Base-by-base conservation (phyloP, 192 early-diverging fungal genomes). In the Coemansia sp. region DNA sequence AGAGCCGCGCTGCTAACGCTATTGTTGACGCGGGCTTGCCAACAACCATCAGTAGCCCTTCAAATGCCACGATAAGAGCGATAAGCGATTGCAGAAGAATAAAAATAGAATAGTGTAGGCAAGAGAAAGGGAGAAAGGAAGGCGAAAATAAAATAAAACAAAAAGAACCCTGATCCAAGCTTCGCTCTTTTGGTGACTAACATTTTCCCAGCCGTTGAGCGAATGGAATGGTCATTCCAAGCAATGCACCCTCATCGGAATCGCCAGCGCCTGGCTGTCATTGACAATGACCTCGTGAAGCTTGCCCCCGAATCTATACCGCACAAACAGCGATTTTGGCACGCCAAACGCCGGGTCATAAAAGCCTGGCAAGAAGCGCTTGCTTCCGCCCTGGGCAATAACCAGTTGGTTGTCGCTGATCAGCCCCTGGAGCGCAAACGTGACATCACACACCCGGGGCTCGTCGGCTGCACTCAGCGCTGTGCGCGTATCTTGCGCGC, bases 341-440 rank as follows among this genome's bases (percentile, higher is more conserved):
- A 90, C 90, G 39, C 95, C 95, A 62, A 97, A 88, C 69, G 94
- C 94, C 26, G 97, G 95, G 76, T 99, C 95, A 67, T 93, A 97
- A 76, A 99, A 99, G 5, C 97, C 97, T 36, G 94, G 84, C 65
- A 99, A 84, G 65, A 92, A 90, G 24, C 88, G 91, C 88, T 97
- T 97, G 69, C 94, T 92, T 68, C 89, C 88, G 36, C 92, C 90
- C 16, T 89, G 92, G 9, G 91, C 90, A 66, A 99, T 91, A 20
- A 91, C 91, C 64, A 99, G 84, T 80, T 98, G 92, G 26, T 92
- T 92, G 44, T 93, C 87, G 63, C 87, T 83, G 15, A 98, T 92
- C 38, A 98, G 77, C 6, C 89, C 86, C 61, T 97, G 95, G 6
- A 98, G 81, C 38, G 93, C 87, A 36, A 94, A 71, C 6, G 94